Evolutionary conservation across 1,139 yeast species (phyloP), one percentile per base, ranked within the genome.

Genomic region (Candida sp.): DNA sequence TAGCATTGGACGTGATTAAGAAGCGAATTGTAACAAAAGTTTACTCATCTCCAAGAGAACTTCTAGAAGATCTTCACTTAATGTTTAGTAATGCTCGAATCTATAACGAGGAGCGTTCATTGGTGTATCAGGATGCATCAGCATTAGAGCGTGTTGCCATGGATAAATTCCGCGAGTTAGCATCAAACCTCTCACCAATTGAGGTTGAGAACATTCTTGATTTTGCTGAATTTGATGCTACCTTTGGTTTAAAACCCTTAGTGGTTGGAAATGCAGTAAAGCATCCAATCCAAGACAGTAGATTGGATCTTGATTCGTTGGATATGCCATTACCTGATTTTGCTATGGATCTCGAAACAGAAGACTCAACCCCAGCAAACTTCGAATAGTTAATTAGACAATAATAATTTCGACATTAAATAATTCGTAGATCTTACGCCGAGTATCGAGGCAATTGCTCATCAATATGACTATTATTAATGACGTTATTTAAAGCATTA

Each of bases 101-200:
- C n/a, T 91, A 89, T 61, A 91, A 91, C 56, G 95, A 89, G 56
- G 96, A 87, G 60, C 96, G 95, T 0, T 87, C 96, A 1, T 63
- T 84, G 47, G 89, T 91, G 15, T 87, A 82, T 55, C 76, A 80
- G 46, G 97, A 90, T 64, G 95, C 98, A 1, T 66, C 75, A 34
- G 73, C 68, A 21, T 66, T 91, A 52, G 93, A 88, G 58, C 63
- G 68, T 9, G 60, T 79, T 45, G 79, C 73, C 1, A 51, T 58
- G 38, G 60, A 60, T 11, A 63, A 62, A 46, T 68, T 65, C 49
- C 56, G 54, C 38, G 73, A 69, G 38, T 49, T 66, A 39, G 50
- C 57, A 7, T 43, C 51, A 4, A 48, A 50, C 19, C 44, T 56
- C 8, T 46, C 53, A 6, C 56, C 51, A 29, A 68, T 64, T 5